Conservation (phyloP, 768 basidiomycete genomes). For the Trametes meyenii region DNA sequence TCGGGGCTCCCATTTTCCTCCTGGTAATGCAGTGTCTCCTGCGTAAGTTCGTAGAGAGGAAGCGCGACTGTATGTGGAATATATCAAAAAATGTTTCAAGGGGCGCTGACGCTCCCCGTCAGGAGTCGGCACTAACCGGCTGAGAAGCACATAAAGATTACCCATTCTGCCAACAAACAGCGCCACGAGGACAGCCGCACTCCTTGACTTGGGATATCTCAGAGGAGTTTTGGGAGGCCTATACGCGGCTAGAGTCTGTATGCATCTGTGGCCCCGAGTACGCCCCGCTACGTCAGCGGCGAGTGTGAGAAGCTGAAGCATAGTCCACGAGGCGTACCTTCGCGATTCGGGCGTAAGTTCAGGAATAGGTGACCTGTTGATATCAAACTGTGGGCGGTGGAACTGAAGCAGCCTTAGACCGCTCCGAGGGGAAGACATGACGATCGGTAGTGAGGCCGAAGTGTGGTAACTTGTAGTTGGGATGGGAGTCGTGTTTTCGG, state of each 20-base stretch:
- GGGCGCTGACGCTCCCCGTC: neutral
- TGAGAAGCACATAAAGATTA: conserved; percentile 85
- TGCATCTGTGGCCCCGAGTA: conserved; percentile 45
- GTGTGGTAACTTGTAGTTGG: too few relatives aligned
- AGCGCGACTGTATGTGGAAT: conserved; percentile 57
- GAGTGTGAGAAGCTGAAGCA: neutral
- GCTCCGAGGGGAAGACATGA: conserved; percentile 14
- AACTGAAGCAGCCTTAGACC: conserved; percentile 47
- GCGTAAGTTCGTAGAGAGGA: conserved; percentile 75
- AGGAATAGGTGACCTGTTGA: conserved; percentile 47
- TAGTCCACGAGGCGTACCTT: conserved; percentile 15
- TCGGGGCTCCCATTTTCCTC: conserved; percentile 74
- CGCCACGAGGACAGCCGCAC: conserved; percentile 81
- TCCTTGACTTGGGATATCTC: conserved; percentile 55
- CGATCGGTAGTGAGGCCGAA: neutral
- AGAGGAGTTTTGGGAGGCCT: conserved; percentile 41
- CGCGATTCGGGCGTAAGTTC: conserved; percentile 50
- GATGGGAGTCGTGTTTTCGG: neutral
- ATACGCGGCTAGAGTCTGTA: conserved; percentile 57
- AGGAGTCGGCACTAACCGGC: conserved; percentile 51
- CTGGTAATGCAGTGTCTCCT: conserved; percentile 87
- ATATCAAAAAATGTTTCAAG: neutral
- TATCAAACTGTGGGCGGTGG: conserved; percentile 47
- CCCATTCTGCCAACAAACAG: conserved; percentile 84
- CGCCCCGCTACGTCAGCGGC: neutral